Conservation (phyloP, 495 filamentous ascomycete genomes). For the Xylaria intraflava region DNA sequence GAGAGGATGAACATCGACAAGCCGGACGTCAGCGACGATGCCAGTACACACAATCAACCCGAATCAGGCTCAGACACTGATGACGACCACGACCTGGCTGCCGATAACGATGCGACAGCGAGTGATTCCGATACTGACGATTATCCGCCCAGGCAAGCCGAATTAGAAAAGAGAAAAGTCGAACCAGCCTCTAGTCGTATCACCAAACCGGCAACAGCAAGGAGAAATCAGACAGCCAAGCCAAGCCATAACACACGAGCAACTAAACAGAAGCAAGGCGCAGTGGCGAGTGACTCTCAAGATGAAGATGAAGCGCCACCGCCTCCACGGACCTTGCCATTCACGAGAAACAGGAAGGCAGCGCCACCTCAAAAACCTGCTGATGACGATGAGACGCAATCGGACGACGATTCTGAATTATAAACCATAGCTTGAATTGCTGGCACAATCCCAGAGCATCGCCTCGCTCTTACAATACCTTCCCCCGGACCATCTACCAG, state of each 20-base stretch:
- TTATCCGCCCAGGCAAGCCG: slow-evolving; percentile 27
- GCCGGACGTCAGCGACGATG: not conserved
- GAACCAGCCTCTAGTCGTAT: not conserved
- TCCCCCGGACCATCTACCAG: not conserved
- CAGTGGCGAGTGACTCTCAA: slow-evolving; percentile 2
- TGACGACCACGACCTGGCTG: slow-evolving; percentile 34
- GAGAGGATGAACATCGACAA: slow-evolving; percentile 56
- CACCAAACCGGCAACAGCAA: slow-evolving; percentile 15
- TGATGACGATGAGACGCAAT: slow-evolving; percentile 36
- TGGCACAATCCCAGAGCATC: not conserved
- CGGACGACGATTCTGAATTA: slow-evolving; percentile 41
- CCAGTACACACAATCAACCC: not conserved
- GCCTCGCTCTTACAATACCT: not conserved
- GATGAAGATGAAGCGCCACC: slow-evolving; percentile 16
- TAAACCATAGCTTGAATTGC: slow-evolving; percentile 14
- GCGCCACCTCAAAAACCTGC: slow-evolving; percentile 15
- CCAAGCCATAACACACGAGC: slow-evolving; percentile 12
- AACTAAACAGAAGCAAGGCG: slow-evolving; percentile 19
- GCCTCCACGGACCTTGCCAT: slow-evolving; percentile 26
- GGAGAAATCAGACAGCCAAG: slow-evolving; percentile 10
- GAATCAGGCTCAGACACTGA: slow-evolving; percentile 9
- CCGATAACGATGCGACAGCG: slow-evolving; percentile 34
- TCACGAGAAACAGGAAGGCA: slow-evolving; percentile 22
- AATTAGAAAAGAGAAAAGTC: slow-evolving; percentile 11
- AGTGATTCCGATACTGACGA: slow-evolving; percentile 41